phyloP scores from a whole-genome alignment of 2,329 filamentous ascomycete species.

The Juglanconis sp. region DNA sequence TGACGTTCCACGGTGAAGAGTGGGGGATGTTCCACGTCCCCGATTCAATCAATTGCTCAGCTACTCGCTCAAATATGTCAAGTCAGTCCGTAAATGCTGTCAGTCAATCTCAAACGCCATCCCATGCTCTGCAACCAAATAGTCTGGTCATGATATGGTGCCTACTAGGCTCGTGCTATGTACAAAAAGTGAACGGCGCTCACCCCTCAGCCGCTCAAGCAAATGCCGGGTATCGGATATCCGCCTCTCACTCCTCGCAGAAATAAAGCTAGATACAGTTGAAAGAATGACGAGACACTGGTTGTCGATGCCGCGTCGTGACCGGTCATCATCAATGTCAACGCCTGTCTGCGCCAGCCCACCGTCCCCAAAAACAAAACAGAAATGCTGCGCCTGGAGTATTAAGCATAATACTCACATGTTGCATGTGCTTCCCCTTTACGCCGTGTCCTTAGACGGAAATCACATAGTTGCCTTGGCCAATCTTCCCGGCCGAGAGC shows the following conservation, averaged over 20 bases:
- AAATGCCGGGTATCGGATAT: constrained; percentile 15
- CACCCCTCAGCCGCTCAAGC: constrained; percentile 12
- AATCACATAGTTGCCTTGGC: constrained; percentile 72
- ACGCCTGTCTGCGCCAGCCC: constrained; percentile 10
- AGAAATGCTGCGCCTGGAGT: constrained; percentile 19
- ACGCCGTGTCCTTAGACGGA: constrained; percentile 53
- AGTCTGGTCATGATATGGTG: background rate
- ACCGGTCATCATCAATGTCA: constrained; percentile 18
- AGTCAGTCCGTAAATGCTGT: too few species aligned
- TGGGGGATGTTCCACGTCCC: too few species aligned
- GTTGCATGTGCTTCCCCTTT: background rate
- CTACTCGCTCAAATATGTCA: too few species aligned
- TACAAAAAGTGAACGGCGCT: constrained; percentile 2
- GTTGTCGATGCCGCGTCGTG: constrained; percentile 21
- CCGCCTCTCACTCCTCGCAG: background rate
- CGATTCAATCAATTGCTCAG: too few species aligned
- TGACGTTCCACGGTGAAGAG: too few species aligned
- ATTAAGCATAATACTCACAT: background rate
- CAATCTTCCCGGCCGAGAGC: constrained; percentile 77
- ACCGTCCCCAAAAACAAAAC: constrained; percentile 2
- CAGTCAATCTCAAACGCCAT: too few species aligned
- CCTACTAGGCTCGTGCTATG: background rate
- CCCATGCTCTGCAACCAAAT: background rate
- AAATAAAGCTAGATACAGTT: constrained; percentile 19
- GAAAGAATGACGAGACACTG: constrained; percentile 13